A percentile compares a stretch with the other conserved stretches of the same genome.
Conservation (phyloP, 208 protist species). For the Kentomonas sorsogonicus region DNA sequence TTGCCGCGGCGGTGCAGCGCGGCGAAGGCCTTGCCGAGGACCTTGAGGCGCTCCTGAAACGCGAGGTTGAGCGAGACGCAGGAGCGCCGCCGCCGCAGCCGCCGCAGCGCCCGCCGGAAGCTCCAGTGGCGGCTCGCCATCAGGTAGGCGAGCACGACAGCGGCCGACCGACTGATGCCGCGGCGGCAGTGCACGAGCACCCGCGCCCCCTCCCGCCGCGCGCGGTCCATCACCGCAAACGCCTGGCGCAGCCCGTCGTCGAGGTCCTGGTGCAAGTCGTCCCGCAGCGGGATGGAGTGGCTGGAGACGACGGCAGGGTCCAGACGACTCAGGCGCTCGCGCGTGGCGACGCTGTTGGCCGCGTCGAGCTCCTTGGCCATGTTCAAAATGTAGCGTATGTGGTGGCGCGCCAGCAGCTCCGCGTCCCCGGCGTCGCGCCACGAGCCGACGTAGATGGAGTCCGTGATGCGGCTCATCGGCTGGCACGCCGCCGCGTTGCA, state of each 20-base stretch:
- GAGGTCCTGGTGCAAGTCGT: conserved; percentile 64
- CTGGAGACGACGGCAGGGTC: conserved; percentile 3
- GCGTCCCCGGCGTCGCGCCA: conserved; percentile 66
- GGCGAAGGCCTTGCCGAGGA: too few species aligned
- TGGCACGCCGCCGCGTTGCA: conserved; percentile 62
- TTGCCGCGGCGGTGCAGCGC: too few species aligned
- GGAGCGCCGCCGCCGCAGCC: conserved; percentile 37
- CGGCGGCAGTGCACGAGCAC: conserved; percentile 80
- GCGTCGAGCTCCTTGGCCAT: conserved; percentile 61
- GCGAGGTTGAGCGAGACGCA: conserved; percentile 80
- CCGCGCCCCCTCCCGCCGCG: conserved; percentile 30
- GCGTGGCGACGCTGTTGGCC: too few species aligned
- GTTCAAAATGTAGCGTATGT: conserved; percentile 77
- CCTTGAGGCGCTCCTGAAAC: conserved; percentile 68
- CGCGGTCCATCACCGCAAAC: conserved; percentile 63
- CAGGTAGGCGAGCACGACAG: conserved; percentile 74
- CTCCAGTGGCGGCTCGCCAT: conserved; percentile 58
- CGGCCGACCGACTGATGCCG: conserved; percentile 71
- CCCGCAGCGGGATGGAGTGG: conserved; percentile 51
- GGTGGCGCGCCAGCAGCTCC: conserved; percentile 28
- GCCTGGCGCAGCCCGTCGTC: conserved; percentile 43
- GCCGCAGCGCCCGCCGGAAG: conserved; percentile 46
- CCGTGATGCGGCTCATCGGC: conserved; percentile 59
- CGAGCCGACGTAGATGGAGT: conserved; percentile 58
- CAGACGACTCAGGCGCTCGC: conserved; percentile 6